Evolutionary conservation across 2,329 filamentous ascomycete genomes (phyloP).

Genomic region (Fusarium sp.): DNA sequence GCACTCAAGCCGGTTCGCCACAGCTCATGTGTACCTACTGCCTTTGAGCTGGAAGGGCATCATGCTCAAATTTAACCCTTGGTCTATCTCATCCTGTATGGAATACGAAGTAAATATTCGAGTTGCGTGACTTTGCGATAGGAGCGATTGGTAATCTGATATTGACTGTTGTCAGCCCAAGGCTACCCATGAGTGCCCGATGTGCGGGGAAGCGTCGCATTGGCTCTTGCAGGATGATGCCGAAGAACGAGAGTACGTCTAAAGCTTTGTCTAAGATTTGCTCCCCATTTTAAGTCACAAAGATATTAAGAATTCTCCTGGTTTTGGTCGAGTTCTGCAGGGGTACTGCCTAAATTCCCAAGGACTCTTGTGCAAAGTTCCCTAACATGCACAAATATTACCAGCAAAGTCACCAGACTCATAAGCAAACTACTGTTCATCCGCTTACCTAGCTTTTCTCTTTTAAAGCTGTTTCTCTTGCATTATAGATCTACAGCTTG

Average conservation of each 20-base stretch:
- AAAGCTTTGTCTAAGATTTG: fast-evolving
- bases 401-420: too few species aligned
- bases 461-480: neutral
- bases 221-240: neutral
- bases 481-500: fast-evolving
- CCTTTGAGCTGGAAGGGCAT: fast-evolving
- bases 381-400: fast-evolving
- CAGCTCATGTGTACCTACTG: too few species aligned
- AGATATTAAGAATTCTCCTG: fast-evolving
- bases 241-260: too few species aligned
- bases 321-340: too few species aligned
- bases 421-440: fast-evolving
- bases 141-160: neutral
- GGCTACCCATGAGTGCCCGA: neutral
- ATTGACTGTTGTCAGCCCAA: neutral
- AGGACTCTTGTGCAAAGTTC: neutral
- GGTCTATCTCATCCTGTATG: fast-evolving
- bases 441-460: too few species aligned
- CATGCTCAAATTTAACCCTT: neutral
- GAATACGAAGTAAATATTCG: fast-evolving
- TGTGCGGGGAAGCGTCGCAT: neutral
- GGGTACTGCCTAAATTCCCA: fast-evolving
- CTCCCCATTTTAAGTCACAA: fast-evolving
- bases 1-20: too few species aligned
- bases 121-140: too few species aligned